These are phyloP conservation scores for Daedalea quercina DNA, from an alignment of 768 basidiomycete genomes.

Conservation along the genomic window DNA sequence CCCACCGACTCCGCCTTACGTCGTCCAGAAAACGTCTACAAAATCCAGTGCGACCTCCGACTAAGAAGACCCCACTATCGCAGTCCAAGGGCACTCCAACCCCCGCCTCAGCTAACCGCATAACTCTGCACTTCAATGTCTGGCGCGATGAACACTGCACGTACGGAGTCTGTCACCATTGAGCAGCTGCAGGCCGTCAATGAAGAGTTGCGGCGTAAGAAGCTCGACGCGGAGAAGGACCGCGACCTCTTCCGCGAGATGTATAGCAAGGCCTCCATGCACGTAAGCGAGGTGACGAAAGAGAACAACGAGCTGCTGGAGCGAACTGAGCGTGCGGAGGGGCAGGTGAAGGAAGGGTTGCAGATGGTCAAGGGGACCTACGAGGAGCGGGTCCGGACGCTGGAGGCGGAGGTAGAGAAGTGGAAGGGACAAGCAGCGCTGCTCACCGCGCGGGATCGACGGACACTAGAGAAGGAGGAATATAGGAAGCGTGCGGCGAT, in stretches of 20 bases:
- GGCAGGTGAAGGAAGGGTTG: slow-evolving; percentile 49
- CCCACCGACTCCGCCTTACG: no score
- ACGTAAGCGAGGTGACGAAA: slow-evolving; percentile 17
- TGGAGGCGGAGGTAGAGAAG: slow-evolving; percentile 41
- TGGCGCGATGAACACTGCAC: slow-evolving; percentile 7
- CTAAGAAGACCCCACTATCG: no score
- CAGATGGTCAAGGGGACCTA: slow-evolving; percentile 43
- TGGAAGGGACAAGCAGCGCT: slow-evolving; percentile 36
- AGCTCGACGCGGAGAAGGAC: slow-evolving; percentile 22
- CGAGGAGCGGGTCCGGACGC: slow-evolving; percentile 37
- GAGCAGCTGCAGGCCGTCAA: slow-evolving; percentile 20
- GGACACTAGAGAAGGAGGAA: slow-evolving; percentile 14
- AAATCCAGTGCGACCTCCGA: no score
- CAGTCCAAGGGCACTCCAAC: no score
- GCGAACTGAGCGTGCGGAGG: slow-evolving; percentile 27
- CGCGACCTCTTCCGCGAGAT: slow-evolving; percentile 23
- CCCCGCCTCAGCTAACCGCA: no score
- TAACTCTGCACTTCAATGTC: neutral
- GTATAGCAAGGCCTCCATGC: slow-evolving; percentile 21
- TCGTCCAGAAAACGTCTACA: no score
- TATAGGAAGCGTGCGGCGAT: slow-evolving; percentile 17
- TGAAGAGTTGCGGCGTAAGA: slow-evolving; percentile 19
- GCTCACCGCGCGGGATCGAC: slow-evolving; percentile 12
- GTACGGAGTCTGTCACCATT: slow-evolving; percentile 2
- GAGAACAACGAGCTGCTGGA: slow-evolving; percentile 23